A percentile compares a stretch with the other conserved stretches of the same genome.
phyloP scores from a whole-genome alignment of 331 rosid genomes.

The Rosa hybrid region DNA sequence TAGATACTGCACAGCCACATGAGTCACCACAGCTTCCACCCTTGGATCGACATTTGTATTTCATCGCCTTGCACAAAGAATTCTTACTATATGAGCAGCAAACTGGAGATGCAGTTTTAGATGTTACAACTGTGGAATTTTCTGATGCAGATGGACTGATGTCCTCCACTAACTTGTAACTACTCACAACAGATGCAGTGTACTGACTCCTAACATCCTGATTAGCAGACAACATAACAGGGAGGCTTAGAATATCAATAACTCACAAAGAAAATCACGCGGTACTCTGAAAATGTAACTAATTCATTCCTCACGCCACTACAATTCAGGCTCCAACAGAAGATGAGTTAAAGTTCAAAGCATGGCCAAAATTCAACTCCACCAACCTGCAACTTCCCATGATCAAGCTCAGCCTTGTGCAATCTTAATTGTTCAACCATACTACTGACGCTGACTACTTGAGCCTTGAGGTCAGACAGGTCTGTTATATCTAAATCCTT shows the following conservation, averaged over 20 bases:
- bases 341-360: not conserved
- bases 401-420: constrained; percentile 47
- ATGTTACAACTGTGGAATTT: constrained; percentile 28
- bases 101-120: constrained; percentile 35
- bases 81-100: constrained; percentile 87
- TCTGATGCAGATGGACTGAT: constrained; percentile 37
- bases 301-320: not conserved
- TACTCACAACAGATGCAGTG: constrained; percentile 43
- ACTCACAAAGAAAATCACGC: not conserved
- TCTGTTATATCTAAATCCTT: constrained; percentile 55
- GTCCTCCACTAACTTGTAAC: constrained; percentile 28
- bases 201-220: constrained; percentile 42
- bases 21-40: constrained; percentile 76
- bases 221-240: constrained; percentile 28
- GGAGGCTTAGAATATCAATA: constrained; percentile 4
- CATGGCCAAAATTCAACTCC: constrained; percentile 22
- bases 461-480: constrained; percentile 58
- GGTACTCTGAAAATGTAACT: not conserved
- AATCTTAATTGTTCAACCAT: constrained; percentile 58
- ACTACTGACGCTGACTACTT: constrained; percentile 50
- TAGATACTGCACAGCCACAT: constrained; percentile 70
- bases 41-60: constrained; percentile 75
- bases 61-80: constrained; percentile 80
- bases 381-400: constrained; percentile 54
- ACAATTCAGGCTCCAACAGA: not conserved